A percentile compares a stretch with the other conserved stretches of the same genome.
These are phyloP conservation scores for Trichoderma polysporum DNA, from an alignment of 2,329 filamentous ascomycete species.

Conservation along the genomic window DNA sequence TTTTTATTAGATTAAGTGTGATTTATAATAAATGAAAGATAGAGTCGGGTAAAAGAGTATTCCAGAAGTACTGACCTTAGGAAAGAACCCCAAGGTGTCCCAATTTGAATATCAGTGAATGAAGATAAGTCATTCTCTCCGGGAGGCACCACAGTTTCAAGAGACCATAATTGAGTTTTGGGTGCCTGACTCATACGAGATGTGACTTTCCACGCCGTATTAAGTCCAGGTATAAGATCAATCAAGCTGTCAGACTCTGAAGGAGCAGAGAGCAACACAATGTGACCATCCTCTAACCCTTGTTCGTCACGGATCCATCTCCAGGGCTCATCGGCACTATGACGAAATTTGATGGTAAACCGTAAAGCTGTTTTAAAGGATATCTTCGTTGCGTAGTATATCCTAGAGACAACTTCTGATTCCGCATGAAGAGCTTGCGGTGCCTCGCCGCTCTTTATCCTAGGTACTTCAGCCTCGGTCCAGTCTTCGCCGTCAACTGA, in stretches of 20 bases:
- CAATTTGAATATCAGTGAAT: slow-evolving; percentile 57
- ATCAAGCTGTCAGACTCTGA: slow-evolving; percentile 43
- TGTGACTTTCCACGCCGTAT: slow-evolving; percentile 54
- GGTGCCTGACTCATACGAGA: slow-evolving; percentile 64
- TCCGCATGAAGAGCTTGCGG: slow-evolving; percentile 54
- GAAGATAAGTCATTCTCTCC: slow-evolving; percentile 59
- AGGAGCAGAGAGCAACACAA: slow-evolving; percentile 44
- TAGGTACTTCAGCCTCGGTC: slow-evolving; percentile 50
- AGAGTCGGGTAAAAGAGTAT: not conserved
- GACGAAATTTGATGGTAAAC: slow-evolving; percentile 72
- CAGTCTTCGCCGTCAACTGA: slow-evolving; percentile 54
- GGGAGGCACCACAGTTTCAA: slow-evolving; percentile 56
- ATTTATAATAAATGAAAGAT: not conserved
- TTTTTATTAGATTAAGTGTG: not conserved
- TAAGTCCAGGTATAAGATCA: slow-evolving; percentile 58
- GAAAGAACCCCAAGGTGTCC: slow-evolving; percentile 58
- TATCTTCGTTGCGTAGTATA: slow-evolving; percentile 57
- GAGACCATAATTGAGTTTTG: slow-evolving; percentile 67
- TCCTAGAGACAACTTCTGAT: slow-evolving; percentile 30
- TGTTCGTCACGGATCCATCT: slow-evolving; percentile 68
- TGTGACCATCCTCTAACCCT: slow-evolving; percentile 62
- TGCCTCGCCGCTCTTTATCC: slow-evolving; percentile 26
- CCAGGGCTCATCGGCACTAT: slow-evolving; percentile 56
- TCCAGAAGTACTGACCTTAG: slow-evolving; percentile 45
- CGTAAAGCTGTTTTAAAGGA: slow-evolving; percentile 48